phyloP scores from a whole-genome alignment of 306 rosid genomes.

The Trifolium fragiferum region DNA sequence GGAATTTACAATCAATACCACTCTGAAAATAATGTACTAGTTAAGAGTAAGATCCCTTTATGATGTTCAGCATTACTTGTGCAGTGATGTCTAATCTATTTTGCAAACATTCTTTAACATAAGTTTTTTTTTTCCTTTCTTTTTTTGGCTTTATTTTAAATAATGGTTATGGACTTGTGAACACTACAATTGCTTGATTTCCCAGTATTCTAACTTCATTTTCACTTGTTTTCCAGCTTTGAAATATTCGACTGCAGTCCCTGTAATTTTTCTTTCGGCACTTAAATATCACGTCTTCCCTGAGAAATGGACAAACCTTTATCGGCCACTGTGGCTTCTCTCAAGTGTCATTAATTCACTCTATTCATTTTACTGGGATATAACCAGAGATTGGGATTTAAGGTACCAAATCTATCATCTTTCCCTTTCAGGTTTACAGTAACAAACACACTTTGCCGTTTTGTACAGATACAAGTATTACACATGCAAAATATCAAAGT shows the following conservation, averaged over 20 bases:
- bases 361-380: slow-evolving; percentile 98
- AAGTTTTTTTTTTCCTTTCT: background rate
- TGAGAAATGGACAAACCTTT: slow-evolving; percentile 76
- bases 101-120: slow-evolving; percentile 9
- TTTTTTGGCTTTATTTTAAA: slow-evolving; percentile 15
- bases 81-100: background rate
- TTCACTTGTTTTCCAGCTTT: slow-evolving; percentile 72
- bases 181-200: slow-evolving; percentile 7
- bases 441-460: background rate
- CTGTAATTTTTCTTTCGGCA: slow-evolving; percentile 95
- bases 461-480: background rate
- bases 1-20: background rate
- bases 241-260: slow-evolving; percentile 92
- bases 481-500: background rate
- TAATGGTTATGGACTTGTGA: background rate
- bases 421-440: slow-evolving; percentile 30
- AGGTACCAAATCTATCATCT: slow-evolving; percentile 57
- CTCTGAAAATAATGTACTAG: background rate
- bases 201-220: slow-evolving; percentile 46
- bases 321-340: slow-evolving; percentile 95
- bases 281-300: slow-evolving; percentile 90
- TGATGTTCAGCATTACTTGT: slow-evolving; percentile 18
- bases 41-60: background rate
- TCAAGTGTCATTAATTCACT: slow-evolving; percentile 87
- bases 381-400: slow-evolving; percentile 98